Conservation (phyloP, 2,329 filamentous ascomycete genomes). For the Aspergillus proliferans region DNA sequence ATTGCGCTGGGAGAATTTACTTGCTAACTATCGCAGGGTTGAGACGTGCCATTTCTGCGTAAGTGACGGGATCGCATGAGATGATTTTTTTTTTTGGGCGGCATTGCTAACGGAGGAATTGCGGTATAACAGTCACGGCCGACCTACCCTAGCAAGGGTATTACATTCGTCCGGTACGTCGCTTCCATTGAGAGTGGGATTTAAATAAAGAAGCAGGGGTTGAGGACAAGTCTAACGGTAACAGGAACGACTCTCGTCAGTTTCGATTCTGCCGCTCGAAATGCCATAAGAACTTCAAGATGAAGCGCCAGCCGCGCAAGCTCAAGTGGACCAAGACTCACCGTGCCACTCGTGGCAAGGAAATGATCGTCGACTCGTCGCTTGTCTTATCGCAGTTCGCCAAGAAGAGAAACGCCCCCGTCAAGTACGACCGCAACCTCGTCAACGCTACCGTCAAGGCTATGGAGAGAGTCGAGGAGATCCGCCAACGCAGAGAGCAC, state of each 20-base stretch:
- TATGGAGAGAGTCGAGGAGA: slow-evolving; percentile 86
- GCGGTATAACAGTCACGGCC: slow-evolving; percentile 39
- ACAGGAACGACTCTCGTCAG: slow-evolving; percentile 54
- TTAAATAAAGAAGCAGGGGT: slow-evolving; percentile 5
- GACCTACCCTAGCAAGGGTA: slow-evolving; percentile 59
- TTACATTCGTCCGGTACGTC: slow-evolving; percentile 54
- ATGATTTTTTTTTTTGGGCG: background rate
- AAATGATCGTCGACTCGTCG: slow-evolving; percentile 88
- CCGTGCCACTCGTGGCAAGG: slow-evolving; percentile 75
- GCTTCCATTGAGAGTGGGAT: slow-evolving; percentile 10
- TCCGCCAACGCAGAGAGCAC: slow-evolving; percentile 74
- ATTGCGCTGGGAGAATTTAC: background rate
- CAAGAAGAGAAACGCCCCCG: slow-evolving; percentile 84
- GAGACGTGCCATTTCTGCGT: slow-evolving; percentile 65
- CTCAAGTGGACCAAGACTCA: slow-evolving; percentile 96
- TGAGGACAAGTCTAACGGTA: background rate
- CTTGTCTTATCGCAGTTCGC: slow-evolving; percentile 68
- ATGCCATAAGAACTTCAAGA: slow-evolving; percentile 79
- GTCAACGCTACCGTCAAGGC: slow-evolving; percentile 81
- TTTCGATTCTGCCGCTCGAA: slow-evolving; percentile 64
- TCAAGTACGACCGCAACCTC: slow-evolving; percentile 92
- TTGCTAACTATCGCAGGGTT: slow-evolving; percentile 21
- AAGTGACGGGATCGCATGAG: slow-evolving; percentile 20
- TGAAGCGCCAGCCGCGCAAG: slow-evolving; percentile 97
- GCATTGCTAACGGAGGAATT: background rate